A percentile compares a stretch with the other conserved stretches of the same genome.
These are phyloP conservation scores for Xylaria sp. DNA, from an alignment of 2,329 filamentous ascomycete species.

Conservation along the genomic window DNA sequence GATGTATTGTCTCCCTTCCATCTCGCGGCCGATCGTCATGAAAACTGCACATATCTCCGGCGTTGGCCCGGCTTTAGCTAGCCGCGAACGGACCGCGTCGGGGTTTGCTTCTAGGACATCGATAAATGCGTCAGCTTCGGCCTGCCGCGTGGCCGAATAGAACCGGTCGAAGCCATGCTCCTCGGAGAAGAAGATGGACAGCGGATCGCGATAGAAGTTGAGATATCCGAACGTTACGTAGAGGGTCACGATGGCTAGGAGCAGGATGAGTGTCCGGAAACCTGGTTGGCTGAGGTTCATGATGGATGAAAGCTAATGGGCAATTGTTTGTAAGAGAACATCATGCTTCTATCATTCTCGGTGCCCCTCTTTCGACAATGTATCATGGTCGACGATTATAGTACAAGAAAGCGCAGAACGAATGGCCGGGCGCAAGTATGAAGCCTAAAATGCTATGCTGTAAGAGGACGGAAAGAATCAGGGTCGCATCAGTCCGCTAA, in stretches of 20 bases:
- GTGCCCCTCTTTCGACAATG: constrained; percentile 6
- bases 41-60: constrained; percentile 47
- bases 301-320: constrained; percentile 7
- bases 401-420: not conserved
- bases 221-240: constrained; percentile 47
- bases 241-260: constrained; percentile 40
- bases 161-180: constrained; percentile 47
- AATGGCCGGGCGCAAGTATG: not conserved
- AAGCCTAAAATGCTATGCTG: not conserved
- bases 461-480: not conserved
- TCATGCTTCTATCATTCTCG: constrained; percentile 6
- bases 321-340: constrained; percentile 7
- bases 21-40: constrained; percentile 44
- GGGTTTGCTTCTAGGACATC: constrained; percentile 39
- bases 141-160: constrained; percentile 46
- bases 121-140: constrained; percentile 45
- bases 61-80: constrained; percentile 41
- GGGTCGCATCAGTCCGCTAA: not conserved
- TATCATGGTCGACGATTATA: constrained; percentile 2
- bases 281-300: constrained; percentile 42
- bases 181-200: constrained; percentile 49
- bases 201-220: constrained; percentile 48
- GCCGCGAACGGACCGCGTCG: constrained; percentile 22
- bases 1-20: constrained; percentile 46
- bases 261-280: constrained; percentile 42